Conservation (phyloP, 148 eudicot genomes). For the Nepenthes gracilis region DNA sequence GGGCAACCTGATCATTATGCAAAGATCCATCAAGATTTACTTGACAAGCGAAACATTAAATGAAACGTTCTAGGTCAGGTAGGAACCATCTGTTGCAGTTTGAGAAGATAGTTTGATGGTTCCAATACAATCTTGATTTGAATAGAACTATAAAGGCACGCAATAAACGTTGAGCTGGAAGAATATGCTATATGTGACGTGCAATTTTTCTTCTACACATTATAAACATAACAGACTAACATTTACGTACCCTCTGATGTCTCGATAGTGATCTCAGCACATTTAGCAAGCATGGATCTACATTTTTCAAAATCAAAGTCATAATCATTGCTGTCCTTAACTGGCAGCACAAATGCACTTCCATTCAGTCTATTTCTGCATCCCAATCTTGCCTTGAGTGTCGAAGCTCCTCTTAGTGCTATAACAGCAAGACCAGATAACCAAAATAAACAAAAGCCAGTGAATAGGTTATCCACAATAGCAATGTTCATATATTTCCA, state of each 20-base stretch:
- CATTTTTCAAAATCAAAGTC: conserved; percentile 56
- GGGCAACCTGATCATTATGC: too few relatives aligned
- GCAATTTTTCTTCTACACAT: too few relatives aligned
- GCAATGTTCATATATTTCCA: too few relatives aligned
- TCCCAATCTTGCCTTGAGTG: conserved; percentile 74
- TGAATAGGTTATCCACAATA: too few relatives aligned
- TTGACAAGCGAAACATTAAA: too few relatives aligned
- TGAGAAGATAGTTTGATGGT: neutral
- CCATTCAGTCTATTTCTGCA: conserved; percentile 50
- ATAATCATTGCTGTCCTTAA: conserved; percentile 35
- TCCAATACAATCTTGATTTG: neutral
- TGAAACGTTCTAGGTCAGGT: too few relatives aligned
- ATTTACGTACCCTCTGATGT: conserved; percentile 43
- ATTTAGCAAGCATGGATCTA: conserved; percentile 51
- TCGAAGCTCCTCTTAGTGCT: conserved; percentile 85
- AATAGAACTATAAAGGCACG: too few relatives aligned
- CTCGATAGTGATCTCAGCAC: conserved; percentile 42
- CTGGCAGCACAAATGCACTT: conserved; percentile 49
- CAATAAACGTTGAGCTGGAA: too few relatives aligned
- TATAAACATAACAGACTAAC: neutral
- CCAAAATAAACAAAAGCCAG: neutral
- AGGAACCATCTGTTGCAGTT: too few relatives aligned
- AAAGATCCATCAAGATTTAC: too few relatives aligned
- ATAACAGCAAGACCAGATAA: neutral
- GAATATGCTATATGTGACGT: too few relatives aligned